phyloP scores from a whole-genome alignment of 257 asterid genomes.

The Euphrasia confusa region DNA sequence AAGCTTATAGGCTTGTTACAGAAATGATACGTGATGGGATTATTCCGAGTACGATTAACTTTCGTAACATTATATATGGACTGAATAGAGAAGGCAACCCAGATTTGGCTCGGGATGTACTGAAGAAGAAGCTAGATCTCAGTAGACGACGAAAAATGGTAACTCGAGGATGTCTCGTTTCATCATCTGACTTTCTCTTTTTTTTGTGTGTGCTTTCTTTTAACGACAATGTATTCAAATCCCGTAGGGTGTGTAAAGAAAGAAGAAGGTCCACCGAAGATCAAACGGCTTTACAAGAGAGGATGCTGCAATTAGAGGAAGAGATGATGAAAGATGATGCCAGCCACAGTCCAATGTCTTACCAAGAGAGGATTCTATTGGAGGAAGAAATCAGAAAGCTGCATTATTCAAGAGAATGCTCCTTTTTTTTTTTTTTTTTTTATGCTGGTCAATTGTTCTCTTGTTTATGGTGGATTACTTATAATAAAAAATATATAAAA shows the following conservation, averaged over 20 bases:
- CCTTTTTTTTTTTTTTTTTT: too few species aligned
- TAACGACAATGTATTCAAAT: not conserved
- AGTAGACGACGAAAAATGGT: conserved; percentile 46
- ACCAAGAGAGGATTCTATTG: too few species aligned
- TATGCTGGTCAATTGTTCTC: too few species aligned
- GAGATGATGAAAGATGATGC: too few species aligned
- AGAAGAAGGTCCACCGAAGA: not conserved
- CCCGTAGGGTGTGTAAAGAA: not conserved
- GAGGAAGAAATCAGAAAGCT: too few species aligned
- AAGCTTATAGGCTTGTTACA: conserved; percentile 51
- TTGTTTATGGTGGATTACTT: too few species aligned
- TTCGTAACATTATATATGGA: conserved; percentile 54
- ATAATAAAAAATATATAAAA: too few species aligned
- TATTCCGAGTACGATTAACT: conserved; percentile 69
- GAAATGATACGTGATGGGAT: conserved; percentile 66
- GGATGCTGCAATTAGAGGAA: too few species aligned
- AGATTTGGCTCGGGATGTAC: conserved; percentile 46
- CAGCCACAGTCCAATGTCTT: too few species aligned
- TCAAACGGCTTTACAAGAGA: too few species aligned
- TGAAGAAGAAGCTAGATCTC: conserved; percentile 51
- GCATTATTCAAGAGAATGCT: too few species aligned
- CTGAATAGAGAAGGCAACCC: conserved; percentile 81
- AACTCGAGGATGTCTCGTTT: conserved; percentile 12
- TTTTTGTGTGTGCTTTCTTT: not conserved
- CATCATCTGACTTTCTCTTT: not conserved